phyloP scores from a whole-genome alignment of 2,329 filamentous ascomycete species.

The Epichloe sylvatica region DNA sequence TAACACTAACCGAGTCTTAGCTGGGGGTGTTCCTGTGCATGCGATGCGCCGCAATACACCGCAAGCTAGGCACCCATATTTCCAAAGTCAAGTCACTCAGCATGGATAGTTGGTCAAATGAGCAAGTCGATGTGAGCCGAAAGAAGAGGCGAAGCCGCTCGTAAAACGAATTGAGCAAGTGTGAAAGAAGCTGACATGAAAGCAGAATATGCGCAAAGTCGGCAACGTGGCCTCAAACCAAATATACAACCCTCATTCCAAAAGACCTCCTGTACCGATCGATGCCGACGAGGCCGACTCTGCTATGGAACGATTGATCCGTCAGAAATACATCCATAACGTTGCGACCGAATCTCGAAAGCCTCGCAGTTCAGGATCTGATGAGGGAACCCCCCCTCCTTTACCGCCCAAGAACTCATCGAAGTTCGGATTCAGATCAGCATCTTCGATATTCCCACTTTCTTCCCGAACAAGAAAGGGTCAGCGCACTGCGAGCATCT shows the following conservation, averaged over 20 bases:
- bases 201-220: slow-evolving; percentile 81
- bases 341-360: slow-evolving; percentile 23
- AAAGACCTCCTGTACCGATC: slow-evolving; percentile 70
- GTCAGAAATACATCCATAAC: slow-evolving; percentile 75
- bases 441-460: slow-evolving; percentile 54
- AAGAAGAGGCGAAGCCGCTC: slow-evolving; percentile 17
- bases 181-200: neutral
- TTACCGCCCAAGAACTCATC: slow-evolving; percentile 51
- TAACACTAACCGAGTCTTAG: slow-evolving; percentile 29
- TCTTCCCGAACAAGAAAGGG: slow-evolving; percentile 48
- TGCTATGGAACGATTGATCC: slow-evolving; percentile 88
- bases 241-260: slow-evolving; percentile 74
- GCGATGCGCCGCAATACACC: slow-evolving; percentile 89
- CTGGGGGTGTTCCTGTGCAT: slow-evolving; percentile 94
- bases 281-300: slow-evolving; percentile 87
- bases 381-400: slow-evolving; percentile 49
- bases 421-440: slow-evolving; percentile 43
- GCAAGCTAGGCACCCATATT: slow-evolving; percentile 92
- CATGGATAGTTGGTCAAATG: slow-evolving; percentile 94
- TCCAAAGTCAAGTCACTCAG: slow-evolving; percentile 97
- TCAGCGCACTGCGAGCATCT: slow-evolving; percentile 18
- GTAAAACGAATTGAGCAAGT: neutral
- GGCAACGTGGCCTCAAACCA: slow-evolving; percentile 81
- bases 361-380: slow-evolving; percentile 34
- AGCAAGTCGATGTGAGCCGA: slow-evolving; percentile 71